Conservation (phyloP, 768 basidiomycete genomes). For the Tylopilus felleus region DNA sequence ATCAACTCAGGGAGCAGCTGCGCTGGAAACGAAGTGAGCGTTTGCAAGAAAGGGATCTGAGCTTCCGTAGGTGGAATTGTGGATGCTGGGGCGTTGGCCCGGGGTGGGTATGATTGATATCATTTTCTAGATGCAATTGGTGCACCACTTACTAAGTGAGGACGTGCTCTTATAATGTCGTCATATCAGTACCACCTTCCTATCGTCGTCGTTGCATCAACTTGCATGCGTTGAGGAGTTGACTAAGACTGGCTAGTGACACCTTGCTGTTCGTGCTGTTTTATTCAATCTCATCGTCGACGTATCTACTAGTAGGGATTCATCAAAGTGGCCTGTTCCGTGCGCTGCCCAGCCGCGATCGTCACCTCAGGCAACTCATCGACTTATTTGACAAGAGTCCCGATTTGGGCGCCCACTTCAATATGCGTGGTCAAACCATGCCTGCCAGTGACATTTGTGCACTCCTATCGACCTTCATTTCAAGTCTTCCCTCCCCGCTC, state of each 20-base stretch:
- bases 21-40: constrained; percentile 16
- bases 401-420: constrained; percentile 20
- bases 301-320: constrained; percentile 36
- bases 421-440: constrained; percentile 36
- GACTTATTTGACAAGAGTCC: constrained; percentile 36
- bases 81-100: neutral
- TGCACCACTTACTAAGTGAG: constrained; percentile 32
- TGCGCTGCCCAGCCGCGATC: constrained; percentile 38
- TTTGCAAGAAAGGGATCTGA: constrained; percentile 20
- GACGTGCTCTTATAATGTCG: constrained; percentile 31
- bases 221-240: constrained; percentile 47
- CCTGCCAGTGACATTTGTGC: constrained; percentile 46
- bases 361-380: constrained; percentile 38
- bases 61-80: constrained; percentile 24
- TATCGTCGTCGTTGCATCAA: constrained; percentile 36
- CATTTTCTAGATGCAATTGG: constrained; percentile 34
- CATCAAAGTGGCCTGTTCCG: constrained; percentile 44
- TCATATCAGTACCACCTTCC: constrained; percentile 39
- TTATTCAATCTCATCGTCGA: neutral
- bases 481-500: constrained; percentile 45
- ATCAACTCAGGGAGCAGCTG: constrained; percentile 24
- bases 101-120: neutral
- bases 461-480: constrained; percentile 45
- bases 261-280: neutral
- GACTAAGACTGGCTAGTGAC: constrained; percentile 38